Conservation (phyloP, 1,284 basidiomycete species). For the Mrakiaceae sp. region DNA sequence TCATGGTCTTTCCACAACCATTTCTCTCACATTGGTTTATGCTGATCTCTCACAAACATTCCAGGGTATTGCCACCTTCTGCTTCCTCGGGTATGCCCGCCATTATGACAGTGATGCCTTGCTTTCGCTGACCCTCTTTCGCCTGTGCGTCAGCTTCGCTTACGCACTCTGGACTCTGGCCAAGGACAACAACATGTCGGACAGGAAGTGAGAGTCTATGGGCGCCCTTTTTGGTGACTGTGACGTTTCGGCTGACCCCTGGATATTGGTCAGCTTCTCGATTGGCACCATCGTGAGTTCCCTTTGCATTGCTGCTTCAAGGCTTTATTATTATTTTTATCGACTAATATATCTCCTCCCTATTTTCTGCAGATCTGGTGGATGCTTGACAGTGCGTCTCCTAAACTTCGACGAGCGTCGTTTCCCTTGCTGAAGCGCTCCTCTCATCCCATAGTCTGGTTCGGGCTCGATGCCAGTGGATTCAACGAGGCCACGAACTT, state of each 20-base stretch:
- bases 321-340: too few species aligned
- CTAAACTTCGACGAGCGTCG: not conserved
- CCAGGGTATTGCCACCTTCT: slow-evolving; percentile 61
- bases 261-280: not conserved
- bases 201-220: not conserved
- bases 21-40: too few species aligned
- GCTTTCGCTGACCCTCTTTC: slow-evolving; percentile 33
- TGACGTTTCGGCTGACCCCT: too few species aligned
- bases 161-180: slow-evolving; percentile 75
- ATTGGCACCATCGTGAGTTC: not conserved
- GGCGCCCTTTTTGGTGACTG: too few species aligned
- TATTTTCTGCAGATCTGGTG: slow-evolving; percentile 53
- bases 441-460: slow-evolving; percentile 35
- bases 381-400: slow-evolving; percentile 53
- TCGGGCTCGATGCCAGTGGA: slow-evolving; percentile 67
- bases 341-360: not conserved
- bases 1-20: slow-evolving; percentile 39
- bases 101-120: slow-evolving; percentile 36
- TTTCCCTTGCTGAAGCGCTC: not conserved
- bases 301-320: too few species aligned
- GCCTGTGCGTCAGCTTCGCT: slow-evolving; percentile 46
- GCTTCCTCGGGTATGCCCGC: slow-evolving; percentile 34
- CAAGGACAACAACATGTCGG: slow-evolving; percentile 24
- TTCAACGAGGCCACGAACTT: slow-evolving; percentile 40
- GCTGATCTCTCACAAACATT: too few species aligned